phyloP scores from a whole-genome alignment of 257 asterid species.

The Fraxinus excelsior region DNA sequence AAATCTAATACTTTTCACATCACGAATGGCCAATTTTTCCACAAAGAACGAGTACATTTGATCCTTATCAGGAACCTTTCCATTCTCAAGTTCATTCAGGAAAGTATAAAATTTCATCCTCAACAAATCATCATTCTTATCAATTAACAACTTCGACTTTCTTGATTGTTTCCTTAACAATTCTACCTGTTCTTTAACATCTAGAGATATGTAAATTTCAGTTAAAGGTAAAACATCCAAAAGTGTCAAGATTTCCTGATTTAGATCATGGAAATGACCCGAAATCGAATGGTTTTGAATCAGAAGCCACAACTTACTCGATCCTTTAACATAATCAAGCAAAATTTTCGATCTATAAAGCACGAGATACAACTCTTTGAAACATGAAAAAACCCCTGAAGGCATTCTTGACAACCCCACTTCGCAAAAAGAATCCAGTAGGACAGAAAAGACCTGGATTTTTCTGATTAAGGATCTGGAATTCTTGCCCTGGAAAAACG shows the following conservation, averaged over 20 bases:
- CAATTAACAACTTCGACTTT: constrained; percentile 53
- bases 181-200: constrained; percentile 70
- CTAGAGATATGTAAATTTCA: constrained; percentile 51
- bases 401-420: constrained; percentile 36
- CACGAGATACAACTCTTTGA: constrained; percentile 87
- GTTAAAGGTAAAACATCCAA: constrained; percentile 76
- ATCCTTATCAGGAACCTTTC: constrained; percentile 49
- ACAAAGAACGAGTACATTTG: constrained; percentile 54
- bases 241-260: constrained; percentile 76
- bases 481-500: constrained; percentile 57
- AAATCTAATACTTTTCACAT: constrained; percentile 52
- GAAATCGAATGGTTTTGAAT: constrained; percentile 73
- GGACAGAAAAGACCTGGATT: constrained; percentile 62
- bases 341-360: constrained; percentile 79
- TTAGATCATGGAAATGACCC: constrained; percentile 82
- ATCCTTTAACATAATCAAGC: constrained; percentile 68
- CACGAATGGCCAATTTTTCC: constrained; percentile 53
- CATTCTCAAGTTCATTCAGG: constrained; percentile 70
- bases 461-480: constrained; percentile 64
- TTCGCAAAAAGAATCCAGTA: constrained; percentile 62
- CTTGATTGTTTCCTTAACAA: constrained; percentile 65
- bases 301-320: constrained; percentile 87
- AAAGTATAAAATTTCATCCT: constrained; percentile 64
- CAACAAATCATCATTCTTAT: constrained; percentile 55
- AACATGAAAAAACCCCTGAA: constrained; percentile 59